phyloP scores from a whole-genome alignment of 2,329 filamentous ascomycete species.

The Diaporthe sp. region DNA sequence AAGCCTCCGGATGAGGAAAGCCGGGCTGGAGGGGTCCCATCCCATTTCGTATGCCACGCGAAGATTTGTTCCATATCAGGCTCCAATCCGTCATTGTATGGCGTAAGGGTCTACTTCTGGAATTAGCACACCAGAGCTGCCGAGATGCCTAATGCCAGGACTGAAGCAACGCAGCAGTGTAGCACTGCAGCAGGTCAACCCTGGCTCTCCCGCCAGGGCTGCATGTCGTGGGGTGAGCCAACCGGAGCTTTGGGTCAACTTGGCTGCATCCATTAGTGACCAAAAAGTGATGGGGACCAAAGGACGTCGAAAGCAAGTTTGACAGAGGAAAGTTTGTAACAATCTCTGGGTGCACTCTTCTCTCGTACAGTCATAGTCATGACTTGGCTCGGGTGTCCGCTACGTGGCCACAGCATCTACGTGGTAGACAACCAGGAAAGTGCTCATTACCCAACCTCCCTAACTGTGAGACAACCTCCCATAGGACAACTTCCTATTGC shows the following conservation, averaged over 20 bases:
- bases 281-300: background rate
- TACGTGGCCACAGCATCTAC: no score
- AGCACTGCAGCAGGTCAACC: background rate
- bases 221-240: background rate
- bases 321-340: background rate
- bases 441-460: no score
- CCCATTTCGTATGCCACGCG: background rate
- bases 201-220: background rate
- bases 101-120: background rate
- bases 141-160: background rate
- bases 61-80: background rate
- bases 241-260: background rate
- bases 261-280: background rate
- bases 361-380: constrained; percentile 5
- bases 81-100: background rate
- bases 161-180: background rate
- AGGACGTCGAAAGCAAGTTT: background rate
- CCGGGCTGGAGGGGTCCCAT: background rate
- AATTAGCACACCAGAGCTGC: background rate
- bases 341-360: background rate
- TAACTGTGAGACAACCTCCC: no score
- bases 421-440: no score
- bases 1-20: background rate
- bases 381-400: no score
- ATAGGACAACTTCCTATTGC: no score